Percentiles rank a stretch among this genome's conserved stretches.
Conservation (phyloP, 2,329 filamentous ascomycete genomes). For the Neopestalotiopsis clavispora region DNA sequence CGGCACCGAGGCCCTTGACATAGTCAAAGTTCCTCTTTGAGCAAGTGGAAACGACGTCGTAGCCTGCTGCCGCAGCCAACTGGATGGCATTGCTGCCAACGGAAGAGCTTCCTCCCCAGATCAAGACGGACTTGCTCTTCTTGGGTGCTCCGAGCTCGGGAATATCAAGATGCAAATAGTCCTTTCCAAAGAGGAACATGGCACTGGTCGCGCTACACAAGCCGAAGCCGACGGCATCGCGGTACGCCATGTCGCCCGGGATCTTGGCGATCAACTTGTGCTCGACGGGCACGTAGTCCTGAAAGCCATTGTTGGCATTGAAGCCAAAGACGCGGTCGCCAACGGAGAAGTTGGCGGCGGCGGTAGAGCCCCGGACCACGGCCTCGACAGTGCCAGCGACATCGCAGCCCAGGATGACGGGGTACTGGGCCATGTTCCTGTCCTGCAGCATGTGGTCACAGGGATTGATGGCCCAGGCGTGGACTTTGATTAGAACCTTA, state of each 20-base stretch:
- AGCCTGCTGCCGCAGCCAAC: constrained; percentile 47
- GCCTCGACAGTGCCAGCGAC: constrained; percentile 37
- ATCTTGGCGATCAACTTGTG: constrained; percentile 25
- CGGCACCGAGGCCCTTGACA: constrained; percentile 48
- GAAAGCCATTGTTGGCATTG: constrained; percentile 29
- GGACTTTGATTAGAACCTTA: constrained; percentile 34
- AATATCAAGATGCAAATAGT: constrained; percentile 25
- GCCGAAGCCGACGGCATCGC: constrained; percentile 26
- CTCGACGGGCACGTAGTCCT: constrained; percentile 27
- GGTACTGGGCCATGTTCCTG: constrained; percentile 30
- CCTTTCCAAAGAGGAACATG: constrained; percentile 27
- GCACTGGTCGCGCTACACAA: constrained; percentile 28
- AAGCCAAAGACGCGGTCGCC: constrained; percentile 36
- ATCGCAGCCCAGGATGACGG: constrained; percentile 37
- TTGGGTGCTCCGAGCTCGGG: constrained; percentile 23
- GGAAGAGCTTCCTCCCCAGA: constrained; percentile 56
- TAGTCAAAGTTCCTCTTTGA: constrained; percentile 48
- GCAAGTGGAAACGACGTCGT: constrained; percentile 48
- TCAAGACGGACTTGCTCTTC: constrained; percentile 40
- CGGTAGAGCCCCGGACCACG: constrained; percentile 24
- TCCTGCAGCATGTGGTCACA: constrained; percentile 32
- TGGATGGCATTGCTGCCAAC: constrained; percentile 53
- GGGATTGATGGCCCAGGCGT: constrained; percentile 38
- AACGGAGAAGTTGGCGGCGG: constrained; percentile 27
- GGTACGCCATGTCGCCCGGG: constrained; percentile 24